Conservation (phyloP, 495 filamentous ascomycete genomes). For the Lepraria neglecta region DNA sequence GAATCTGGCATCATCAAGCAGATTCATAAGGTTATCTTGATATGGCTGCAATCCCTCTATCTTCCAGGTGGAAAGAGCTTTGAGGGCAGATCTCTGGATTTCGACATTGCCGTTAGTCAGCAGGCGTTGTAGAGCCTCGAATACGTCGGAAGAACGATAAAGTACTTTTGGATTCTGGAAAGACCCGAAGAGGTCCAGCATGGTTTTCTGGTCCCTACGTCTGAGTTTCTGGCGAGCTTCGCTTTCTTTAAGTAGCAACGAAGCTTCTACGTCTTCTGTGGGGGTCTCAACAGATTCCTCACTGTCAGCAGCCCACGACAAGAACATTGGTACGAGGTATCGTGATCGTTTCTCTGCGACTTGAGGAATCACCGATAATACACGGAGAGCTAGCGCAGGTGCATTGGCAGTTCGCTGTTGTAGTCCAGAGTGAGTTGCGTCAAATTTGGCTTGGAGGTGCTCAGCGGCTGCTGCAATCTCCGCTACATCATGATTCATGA, state of each 20-base stretch:
- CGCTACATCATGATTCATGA: conserved; percentile 36
- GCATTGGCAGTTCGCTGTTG: conserved; percentile 31
- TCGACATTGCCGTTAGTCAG: conserved; percentile 83
- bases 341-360: conserved; percentile 82
- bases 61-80: conserved; percentile 87
- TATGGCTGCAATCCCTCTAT: conserved; percentile 65
- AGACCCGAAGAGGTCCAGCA: conserved; percentile 74
- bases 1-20: conserved; percentile 87
- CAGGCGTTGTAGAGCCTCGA: conserved; percentile 62
- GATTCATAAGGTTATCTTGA: conserved; percentile 76
- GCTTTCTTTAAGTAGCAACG: conserved; percentile 22
- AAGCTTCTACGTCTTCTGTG: conserved; percentile 28
- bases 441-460: conserved; percentile 46
- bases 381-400: conserved; percentile 67
- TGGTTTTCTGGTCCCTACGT: conserved; percentile 69
- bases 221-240: conserved; percentile 40
- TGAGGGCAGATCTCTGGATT: conserved; percentile 76
- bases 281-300: conserved; percentile 44
- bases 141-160: conserved; percentile 70
- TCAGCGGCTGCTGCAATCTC: conserved; percentile 38
- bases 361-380: conserved; percentile 64
- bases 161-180: conserved; percentile 81
- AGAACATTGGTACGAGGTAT: conserved; percentile 73
- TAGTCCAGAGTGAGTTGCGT: conserved; percentile 42
- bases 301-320: conserved; percentile 61